A percentile compares a stretch with the other conserved stretches of the same genome.
Evolutionary conservation across 2,329 filamentous ascomycete genomes (phyloP).

Genomic region (Parastagonospora avenae): DNA sequence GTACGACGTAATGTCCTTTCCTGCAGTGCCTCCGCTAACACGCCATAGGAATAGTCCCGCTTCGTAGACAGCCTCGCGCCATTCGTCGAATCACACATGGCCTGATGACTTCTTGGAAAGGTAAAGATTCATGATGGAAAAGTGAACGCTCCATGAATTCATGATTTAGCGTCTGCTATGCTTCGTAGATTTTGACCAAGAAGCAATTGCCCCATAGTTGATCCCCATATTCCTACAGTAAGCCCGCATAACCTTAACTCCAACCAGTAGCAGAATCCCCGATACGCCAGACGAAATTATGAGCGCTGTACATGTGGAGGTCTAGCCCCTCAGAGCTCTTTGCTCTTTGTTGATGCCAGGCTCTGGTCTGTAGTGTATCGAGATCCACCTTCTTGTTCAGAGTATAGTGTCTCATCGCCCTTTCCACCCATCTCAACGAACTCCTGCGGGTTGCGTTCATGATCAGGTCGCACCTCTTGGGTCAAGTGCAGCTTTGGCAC

Average conservation of each 20-base stretch:
- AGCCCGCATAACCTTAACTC: conserved; percentile 7
- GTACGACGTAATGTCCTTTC: conserved; percentile 16
- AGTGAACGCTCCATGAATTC: background rate
- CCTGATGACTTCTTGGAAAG: background rate
- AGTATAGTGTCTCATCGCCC: conserved; percentile 78
- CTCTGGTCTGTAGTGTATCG: conserved; percentile 38
- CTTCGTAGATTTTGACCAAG: background rate
- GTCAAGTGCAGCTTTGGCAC: conserved; percentile 22
- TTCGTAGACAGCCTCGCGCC: conserved; percentile 21
- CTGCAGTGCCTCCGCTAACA: conserved; percentile 5
- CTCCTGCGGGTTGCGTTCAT: conserved; percentile 70
- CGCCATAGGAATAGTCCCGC: conserved; percentile 7
- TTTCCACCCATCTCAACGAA: conserved; percentile 86
- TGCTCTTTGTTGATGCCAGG: conserved; percentile 11
- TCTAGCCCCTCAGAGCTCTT: conserved; percentile 1
- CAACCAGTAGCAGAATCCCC: conserved; percentile 17
- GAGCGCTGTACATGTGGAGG: background rate
- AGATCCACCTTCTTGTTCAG: conserved; percentile 60
- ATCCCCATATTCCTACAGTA: conserved; percentile 20
- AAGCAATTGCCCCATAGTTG: background rate
- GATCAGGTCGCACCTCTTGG: conserved; percentile 69
- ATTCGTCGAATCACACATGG: conserved; percentile 17
- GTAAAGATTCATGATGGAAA: background rate
- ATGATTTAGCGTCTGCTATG: conserved; percentile 4
- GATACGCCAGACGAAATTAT: conserved; percentile 13